A percentile compares a stretch with the other conserved stretches of the same genome.
phyloP scores from a whole-genome alignment of 2,329 filamentous ascomycete genomes.

The Aplosporella prunicola region DNA sequence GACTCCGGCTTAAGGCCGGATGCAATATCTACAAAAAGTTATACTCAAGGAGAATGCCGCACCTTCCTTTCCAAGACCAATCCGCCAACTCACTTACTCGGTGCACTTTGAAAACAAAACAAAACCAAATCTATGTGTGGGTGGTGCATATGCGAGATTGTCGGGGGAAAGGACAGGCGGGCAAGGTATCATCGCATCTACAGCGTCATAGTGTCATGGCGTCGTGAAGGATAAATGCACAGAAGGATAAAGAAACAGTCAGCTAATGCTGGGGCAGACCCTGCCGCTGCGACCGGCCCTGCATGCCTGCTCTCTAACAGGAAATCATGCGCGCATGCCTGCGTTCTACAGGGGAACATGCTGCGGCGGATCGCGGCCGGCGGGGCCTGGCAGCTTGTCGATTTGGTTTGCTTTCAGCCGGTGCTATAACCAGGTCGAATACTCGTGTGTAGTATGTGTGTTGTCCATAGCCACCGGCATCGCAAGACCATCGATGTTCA shows the following conservation, averaged over 20 bases:
- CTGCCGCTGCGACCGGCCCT: constrained; percentile 1
- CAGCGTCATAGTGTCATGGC: constrained; percentile 31
- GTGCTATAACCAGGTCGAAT: constrained; percentile 22
- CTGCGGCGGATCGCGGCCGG: constrained; percentile 5
- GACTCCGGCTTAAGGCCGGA: no score
- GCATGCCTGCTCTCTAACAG: no score
- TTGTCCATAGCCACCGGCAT: constrained; percentile 3
- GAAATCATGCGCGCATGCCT: no score
- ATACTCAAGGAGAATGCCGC: no score
- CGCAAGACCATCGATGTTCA: constrained; percentile 6
- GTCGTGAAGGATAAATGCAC: constrained; percentile 17
- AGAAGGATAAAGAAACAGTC: constrained; percentile 6
- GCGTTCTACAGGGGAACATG: no score
- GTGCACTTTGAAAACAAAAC: no score
- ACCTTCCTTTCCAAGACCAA: no score
- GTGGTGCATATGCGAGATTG: not conserved
- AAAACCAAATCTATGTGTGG: not conserved
- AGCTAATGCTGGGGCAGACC: constrained; percentile 10
- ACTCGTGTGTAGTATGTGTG: constrained; percentile 19
- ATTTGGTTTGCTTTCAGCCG: not conserved
- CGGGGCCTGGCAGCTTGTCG: constrained; percentile 11
- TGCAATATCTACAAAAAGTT: no score
- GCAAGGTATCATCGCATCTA: constrained; percentile 18
- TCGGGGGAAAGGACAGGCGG: not conserved
- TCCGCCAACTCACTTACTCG: no score